These are phyloP conservation scores for Fusarium tjaetaba DNA, from an alignment of 2,329 filamentous ascomycete species.

Conservation along the genomic window DNA sequence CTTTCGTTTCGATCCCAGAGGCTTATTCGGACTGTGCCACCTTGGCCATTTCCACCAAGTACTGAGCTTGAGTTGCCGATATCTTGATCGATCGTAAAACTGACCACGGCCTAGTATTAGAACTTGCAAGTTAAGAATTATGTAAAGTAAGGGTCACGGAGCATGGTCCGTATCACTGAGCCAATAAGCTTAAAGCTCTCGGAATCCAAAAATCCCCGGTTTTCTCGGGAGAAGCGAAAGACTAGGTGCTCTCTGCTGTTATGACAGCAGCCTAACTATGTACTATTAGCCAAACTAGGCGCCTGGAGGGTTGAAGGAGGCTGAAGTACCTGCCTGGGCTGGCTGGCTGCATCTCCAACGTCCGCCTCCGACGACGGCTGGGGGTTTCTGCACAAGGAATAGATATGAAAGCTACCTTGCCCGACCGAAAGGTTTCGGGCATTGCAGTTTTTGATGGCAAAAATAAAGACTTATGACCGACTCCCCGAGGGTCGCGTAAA, in stretches of 20 bases:
- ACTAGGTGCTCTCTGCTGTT: not conserved
- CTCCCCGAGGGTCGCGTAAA: conserved; percentile 15
- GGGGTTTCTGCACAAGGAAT: not conserved
- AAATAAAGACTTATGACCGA: not conserved
- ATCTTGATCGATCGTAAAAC: not conserved
- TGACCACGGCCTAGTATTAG: not conserved
- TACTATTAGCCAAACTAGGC: not conserved
- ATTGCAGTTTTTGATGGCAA: not conserved
- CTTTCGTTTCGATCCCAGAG: conserved; percentile 11
- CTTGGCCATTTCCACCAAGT: conserved; percentile 5
- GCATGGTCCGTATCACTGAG: not conserved
- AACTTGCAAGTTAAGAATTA: not conserved
- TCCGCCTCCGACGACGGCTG: not conserved
- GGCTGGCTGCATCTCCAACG: conserved; percentile 1
- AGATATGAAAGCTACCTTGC: not conserved
- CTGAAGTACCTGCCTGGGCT: not conserved
- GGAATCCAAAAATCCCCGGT: not conserved
- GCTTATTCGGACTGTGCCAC: conserved; percentile 9
- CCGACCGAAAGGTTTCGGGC: conserved; percentile 20
- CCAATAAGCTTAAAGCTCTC: not conserved
- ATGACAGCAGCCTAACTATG: not conserved
- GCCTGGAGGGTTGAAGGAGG: not conserved
- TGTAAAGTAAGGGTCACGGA: not conserved
- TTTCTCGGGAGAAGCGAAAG: not conserved
- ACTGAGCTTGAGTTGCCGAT: not conserved